Base-by-base conservation (phyloP, 805 yeast species). In the Priceomyces castillae region DNA sequence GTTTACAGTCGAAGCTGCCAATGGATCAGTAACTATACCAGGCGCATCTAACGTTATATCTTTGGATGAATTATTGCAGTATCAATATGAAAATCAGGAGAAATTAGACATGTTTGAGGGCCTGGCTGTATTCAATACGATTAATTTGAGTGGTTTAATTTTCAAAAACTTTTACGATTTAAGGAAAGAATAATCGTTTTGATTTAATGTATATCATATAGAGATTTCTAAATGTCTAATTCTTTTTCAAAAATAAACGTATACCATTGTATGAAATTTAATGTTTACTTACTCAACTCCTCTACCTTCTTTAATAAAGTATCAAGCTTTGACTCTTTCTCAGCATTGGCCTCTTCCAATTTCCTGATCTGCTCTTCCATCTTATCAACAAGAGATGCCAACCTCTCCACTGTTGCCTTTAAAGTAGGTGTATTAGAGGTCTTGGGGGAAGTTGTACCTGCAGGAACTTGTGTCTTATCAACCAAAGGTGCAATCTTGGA, bases 141-240 rank as follows among this genome's bases (percentile, higher is more conserved):
- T 83, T 46, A 72, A 80, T 41, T 66, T 89, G 52, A 73, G 86
- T 16, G 78, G 80, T 12, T 79, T 90, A 47, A 78, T 90, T 17
- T 83, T 89, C 62, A 75, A 75, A 50, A 84, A 85, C 62, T 90
- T 90, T 59, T 86, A 85, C 55, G 85, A 84, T 52, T 65, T 74
- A 26, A 62, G 64, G 43, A 60, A 57, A 44, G 67, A 65, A 17
- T 55, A 46, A 40, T 11, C 31, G 16, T 30, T 19, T 19, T 18
- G 25, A 22, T 22, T 18, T 30, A 23, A 30, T 37, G 30, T 30
- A 34, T 18, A 19, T 16, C 35, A 18, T 34, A 19, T 34, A 34
- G n/a, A 22, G 4, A 22, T 22, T 19, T 34, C 37, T 18, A 52
- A 34, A 17, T 10, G 34, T 15, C 19, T 28, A 30, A 26, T 9